Evolutionary conservation across 257 asterid species (phyloP), one percentile per base, ranked within the genome.

Genomic region (Salvia rosmarinus): DNA sequence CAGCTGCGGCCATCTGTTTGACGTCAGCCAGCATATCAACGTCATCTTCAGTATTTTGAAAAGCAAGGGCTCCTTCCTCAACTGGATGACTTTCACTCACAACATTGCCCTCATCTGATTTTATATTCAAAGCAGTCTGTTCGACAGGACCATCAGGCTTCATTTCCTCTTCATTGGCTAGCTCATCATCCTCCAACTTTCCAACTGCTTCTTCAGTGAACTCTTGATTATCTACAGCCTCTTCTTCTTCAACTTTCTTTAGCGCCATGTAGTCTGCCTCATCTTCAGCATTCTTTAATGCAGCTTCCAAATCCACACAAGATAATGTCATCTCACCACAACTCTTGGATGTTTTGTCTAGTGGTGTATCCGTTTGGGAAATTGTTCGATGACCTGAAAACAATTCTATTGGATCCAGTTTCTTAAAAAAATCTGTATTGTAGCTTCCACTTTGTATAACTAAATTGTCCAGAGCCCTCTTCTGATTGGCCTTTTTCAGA

Each of bases 181-280:
- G 83, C 75, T 95, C 99, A 78, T 95, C 98, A 76, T 95, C 99
- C 59, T 95, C 99, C 81, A 89, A 39, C 83, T 80, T 91, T 21
- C 83, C 92, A 81, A 86, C 83, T 34, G 88, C 84, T 86, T 95
- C 99, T 84, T 95, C 99, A 13, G 97, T 89, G 75, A 95, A 95
- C 79, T 95, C 99, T 75, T 95, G 97, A 81, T 95, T 95, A 75
- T 95, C 99, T 73, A 95, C 98, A 72, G 96, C 99, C 85, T 95
- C 99, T 80, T 95, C 99, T 75, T 95, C 92, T 80, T 95, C 98
- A 75, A 95, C 98, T 87, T 82, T 95, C 87, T 95, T 91, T 80
- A 91, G 79, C 9, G 99, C 99, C 94, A 95, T 95, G 87, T 95
- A 95, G 79, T 91, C 99, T 9, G 98, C 99, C 82, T 95, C 99